phyloP scores from a whole-genome alignment of 805 yeast species.

The Millerozyma miso region DNA sequence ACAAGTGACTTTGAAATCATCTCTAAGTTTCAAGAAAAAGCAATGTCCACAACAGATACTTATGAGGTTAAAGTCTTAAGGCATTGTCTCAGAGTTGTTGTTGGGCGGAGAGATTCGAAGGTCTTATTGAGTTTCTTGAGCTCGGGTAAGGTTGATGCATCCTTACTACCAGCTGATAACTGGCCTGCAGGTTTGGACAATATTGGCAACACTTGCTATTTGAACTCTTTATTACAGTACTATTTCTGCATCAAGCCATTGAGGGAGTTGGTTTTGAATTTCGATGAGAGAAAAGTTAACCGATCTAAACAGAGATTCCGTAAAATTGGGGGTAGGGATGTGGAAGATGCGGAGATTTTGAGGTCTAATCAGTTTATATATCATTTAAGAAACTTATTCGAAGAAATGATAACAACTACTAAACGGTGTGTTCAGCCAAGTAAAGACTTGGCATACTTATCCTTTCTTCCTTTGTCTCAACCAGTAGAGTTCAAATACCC shows the following conservation, averaged over 20 bases:
- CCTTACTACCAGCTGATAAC: slow-evolving; percentile 53
- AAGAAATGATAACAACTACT: slow-evolving; percentile 60
- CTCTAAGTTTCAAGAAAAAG: slow-evolving; percentile 44
- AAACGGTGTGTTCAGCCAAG: slow-evolving; percentile 72
- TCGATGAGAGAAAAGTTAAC: slow-evolving; percentile 33
- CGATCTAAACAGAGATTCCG: slow-evolving; percentile 38
- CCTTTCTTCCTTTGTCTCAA: slow-evolving; percentile 69
- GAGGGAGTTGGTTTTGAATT: slow-evolving; percentile 59
- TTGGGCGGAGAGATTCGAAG: slow-evolving; percentile 49
- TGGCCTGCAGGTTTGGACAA: slow-evolving; percentile 93
- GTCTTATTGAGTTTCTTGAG: slow-evolving; percentile 52
- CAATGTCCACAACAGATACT: slow-evolving; percentile 25
- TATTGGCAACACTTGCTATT: slow-evolving; percentile 93
- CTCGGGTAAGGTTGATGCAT: slow-evolving; percentile 58
- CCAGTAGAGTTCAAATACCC: slow-evolving; percentile 52
- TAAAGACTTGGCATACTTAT: slow-evolving; percentile 80
- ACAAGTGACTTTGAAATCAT: slow-evolving; percentile 58
- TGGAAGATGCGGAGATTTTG: slow-evolving; percentile 71
- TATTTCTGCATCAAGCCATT: slow-evolving; percentile 84
- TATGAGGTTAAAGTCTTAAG: slow-evolving; percentile 56
- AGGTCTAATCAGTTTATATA: slow-evolving; percentile 80
- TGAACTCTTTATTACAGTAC: slow-evolving; percentile 86
- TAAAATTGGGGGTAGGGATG: slow-evolving; percentile 83
- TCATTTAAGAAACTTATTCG: slow-evolving; percentile 65
- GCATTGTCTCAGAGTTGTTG: slow-evolving; percentile 53